Evolutionary conservation across 257 asterid genomes (phyloP).

Genomic region (Echites panduratus): DNA sequence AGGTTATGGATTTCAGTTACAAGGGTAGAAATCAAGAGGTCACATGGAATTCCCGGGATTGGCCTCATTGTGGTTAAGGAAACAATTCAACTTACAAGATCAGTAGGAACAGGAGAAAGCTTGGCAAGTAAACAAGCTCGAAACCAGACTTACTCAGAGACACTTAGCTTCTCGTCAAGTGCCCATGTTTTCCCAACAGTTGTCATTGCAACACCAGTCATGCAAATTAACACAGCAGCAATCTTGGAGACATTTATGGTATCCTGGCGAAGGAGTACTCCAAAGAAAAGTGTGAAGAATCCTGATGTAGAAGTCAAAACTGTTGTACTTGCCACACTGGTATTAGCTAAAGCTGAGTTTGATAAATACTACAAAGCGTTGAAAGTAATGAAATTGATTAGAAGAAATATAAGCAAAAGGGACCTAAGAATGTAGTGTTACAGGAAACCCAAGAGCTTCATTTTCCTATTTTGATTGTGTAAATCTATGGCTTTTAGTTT

Average conservation of each 20-base stretch:
- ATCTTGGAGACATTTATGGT: constrained; percentile 48
- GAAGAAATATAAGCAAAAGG: background rate
- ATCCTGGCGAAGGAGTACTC: constrained; percentile 56
- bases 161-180: constrained; percentile 47
- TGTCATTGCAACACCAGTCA: constrained; percentile 80
- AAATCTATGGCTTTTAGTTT: background rate
- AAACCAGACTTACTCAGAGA: constrained; percentile 47
- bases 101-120: background rate
- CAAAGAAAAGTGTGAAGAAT: constrained; percentile 73
- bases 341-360: constrained; percentile 66
- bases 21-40: background rate
- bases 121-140: background rate
- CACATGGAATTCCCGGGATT: background rate
- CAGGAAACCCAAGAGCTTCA: background rate
- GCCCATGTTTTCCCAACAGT: constrained; percentile 82
- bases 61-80: background rate
- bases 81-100: background rate
- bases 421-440: constrained; percentile 42
- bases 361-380: background rate
- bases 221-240: constrained; percentile 54
- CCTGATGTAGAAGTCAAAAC: constrained; percentile 77
- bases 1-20: no score
- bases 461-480: background rate
- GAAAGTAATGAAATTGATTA: background rate
- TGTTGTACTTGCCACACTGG: constrained; percentile 83